A percentile compares a stretch with the other conserved stretches of the same genome.
phyloP scores from a whole-genome alignment of 2,329 filamentous ascomycete genomes.

The Alternaria gansuensis region DNA sequence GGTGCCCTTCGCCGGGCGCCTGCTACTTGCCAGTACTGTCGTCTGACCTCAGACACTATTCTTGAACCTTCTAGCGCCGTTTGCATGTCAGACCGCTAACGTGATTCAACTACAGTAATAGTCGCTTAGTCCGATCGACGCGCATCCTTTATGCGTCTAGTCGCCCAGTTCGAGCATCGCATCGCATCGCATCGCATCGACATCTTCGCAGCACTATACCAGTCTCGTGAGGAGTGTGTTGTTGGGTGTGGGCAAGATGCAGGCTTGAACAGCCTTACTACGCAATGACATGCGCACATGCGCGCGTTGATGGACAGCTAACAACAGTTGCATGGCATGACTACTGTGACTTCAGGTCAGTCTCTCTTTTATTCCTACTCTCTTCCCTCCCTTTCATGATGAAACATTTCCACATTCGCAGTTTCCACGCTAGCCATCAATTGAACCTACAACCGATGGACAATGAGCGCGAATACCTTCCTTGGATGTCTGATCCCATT shows the following conservation, averaged over 20 bases:
- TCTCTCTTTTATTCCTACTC: conserved; percentile 28
- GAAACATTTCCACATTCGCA: conserved; percentile 84
- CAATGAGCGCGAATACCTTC: conserved; percentile 73
- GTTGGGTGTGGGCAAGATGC: neutral
- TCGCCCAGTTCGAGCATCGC: neutral
- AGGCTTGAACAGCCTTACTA: neutral
- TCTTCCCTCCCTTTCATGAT: conserved; percentile 63
- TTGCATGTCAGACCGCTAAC: conserved; percentile 24
- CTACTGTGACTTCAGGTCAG: conserved; percentile 42
- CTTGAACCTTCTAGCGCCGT: conserved; percentile 2
- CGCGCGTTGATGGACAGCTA: neutral
- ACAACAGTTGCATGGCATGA: neutral
- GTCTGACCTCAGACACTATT: conserved; percentile 67
- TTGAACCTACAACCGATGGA: conserved; percentile 70
- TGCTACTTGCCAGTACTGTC: conserved; percentile 93
- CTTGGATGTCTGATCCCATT: conserved; percentile 75
- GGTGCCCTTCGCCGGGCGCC: conserved; percentile 68
- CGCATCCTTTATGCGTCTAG: conserved; percentile 1
- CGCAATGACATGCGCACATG: neutral
- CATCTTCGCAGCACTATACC: conserved; percentile 3
- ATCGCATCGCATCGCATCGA: neutral
- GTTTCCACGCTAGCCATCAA: conserved; percentile 82
- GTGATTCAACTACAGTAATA: conserved; percentile 13
- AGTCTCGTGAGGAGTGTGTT: neutral
- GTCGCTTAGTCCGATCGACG: conserved; percentile 12